phyloP scores from a whole-genome alignment of 352 stramenopile species.

The Phytophthora pseudosyringae region DNA sequence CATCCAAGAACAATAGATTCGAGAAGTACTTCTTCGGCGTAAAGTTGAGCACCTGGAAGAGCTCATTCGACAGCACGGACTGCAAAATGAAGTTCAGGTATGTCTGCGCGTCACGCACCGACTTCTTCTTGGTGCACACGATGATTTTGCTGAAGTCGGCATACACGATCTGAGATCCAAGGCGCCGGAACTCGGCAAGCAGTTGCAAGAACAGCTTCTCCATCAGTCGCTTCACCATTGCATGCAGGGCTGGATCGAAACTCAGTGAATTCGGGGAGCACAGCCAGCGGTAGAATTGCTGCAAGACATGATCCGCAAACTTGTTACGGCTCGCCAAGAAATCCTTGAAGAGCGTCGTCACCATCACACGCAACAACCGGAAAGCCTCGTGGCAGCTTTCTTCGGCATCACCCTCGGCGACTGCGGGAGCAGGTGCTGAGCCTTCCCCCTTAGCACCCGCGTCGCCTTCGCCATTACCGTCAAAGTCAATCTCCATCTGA shows the following conservation, averaged over 20 bases:
- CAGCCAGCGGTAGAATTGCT: conserved; percentile 96
- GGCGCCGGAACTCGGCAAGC: conserved; percentile 92
- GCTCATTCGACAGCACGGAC: conserved; percentile 87
- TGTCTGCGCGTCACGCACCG: conserved; percentile 89
- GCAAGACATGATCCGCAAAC: conserved; percentile 96
- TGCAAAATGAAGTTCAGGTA: conserved; percentile 96
- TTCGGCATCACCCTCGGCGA: conserved; percentile 70
- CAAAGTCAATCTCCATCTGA: conserved; percentile 76
- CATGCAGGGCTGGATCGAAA: conserved; percentile 95
- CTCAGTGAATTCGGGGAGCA: conserved; percentile 91
- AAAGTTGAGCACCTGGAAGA: conserved; percentile 86
- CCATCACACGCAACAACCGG: conserved; percentile 90
- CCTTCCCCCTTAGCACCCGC: conserved; percentile 16
- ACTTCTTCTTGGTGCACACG: conserved; percentile 68
- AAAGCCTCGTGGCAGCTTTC: conserved; percentile 94
- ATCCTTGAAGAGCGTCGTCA: conserved; percentile 95
- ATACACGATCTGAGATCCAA: conserved; percentile 96
- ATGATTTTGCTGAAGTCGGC: conserved; percentile 82
- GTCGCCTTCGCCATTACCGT: conserved; percentile 37
- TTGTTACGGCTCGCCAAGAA: conserved; percentile 89
- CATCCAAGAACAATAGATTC: conserved; percentile 95
- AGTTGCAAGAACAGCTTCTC: conserved; percentile 93
- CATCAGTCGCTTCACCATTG: conserved; percentile 96
- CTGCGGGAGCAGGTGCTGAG: conserved; percentile 16
- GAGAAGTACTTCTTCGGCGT: conserved; percentile 88